These are phyloP conservation scores for Penicillium chermesinum DNA, from an alignment of 495 filamentous ascomycete species.

Conservation along the genomic window DNA sequence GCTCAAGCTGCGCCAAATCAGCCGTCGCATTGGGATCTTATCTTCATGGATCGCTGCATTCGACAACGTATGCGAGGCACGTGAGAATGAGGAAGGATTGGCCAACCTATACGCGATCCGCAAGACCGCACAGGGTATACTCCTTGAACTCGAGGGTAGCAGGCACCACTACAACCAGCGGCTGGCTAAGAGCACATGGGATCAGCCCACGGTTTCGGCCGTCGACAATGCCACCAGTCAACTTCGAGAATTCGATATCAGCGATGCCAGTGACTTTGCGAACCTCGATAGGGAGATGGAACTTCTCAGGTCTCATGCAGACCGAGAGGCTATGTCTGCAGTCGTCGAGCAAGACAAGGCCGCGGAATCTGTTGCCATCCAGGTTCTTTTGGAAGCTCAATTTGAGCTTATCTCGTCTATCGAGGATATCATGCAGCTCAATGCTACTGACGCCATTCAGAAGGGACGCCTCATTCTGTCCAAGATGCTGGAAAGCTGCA, in stretches of 20 bases:
- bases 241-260: constrained; percentile 66
- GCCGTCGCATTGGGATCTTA: constrained; percentile 75
- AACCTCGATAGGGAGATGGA: constrained; percentile 78
- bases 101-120: constrained; percentile 68
- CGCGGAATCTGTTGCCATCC: constrained; percentile 70
- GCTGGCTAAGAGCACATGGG: constrained; percentile 76
- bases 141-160: constrained; percentile 82
- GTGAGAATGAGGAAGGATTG: constrained; percentile 63
- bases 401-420: constrained; percentile 85
- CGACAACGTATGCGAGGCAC: constrained; percentile 68
- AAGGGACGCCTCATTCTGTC: constrained; percentile 74
- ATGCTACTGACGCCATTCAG: constrained; percentile 71
- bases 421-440: constrained; percentile 72
- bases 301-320: constrained; percentile 73
- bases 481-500: constrained; percentile 72
- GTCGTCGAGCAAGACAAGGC: constrained; percentile 79
- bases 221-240: constrained; percentile 79
- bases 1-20: constrained; percentile 79
- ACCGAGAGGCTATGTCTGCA: constrained; percentile 71
- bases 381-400: constrained; percentile 79
- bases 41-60: constrained; percentile 92
- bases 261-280: constrained; percentile 65
- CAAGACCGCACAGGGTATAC: constrained; percentile 80
- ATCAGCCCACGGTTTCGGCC: constrained; percentile 76
- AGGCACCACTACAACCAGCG: constrained; percentile 84